Percentiles rank a stretch among this genome's conserved stretches.
These are phyloP conservation scores for Yarrowia sp. DNA, from an alignment of 805 yeast species.

Conservation along the genomic window DNA sequence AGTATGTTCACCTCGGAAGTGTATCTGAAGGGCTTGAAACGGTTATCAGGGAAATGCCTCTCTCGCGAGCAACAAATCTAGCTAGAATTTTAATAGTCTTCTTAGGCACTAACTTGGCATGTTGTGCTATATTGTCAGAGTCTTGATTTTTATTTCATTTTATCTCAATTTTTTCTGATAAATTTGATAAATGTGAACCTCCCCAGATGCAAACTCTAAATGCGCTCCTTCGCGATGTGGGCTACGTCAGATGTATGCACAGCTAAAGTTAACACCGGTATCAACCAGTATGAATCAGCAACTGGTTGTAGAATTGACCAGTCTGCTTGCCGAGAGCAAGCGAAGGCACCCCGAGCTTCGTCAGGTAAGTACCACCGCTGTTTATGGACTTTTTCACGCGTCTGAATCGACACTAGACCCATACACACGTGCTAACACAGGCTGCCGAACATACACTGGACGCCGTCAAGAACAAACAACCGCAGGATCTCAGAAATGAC, in stretches of 20 bases:
- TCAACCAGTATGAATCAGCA: slow-evolving; percentile 35
- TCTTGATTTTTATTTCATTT: too few species aligned
- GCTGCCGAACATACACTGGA: slow-evolving; percentile 21
- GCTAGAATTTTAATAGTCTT: too few species aligned
- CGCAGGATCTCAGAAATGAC: slow-evolving; percentile 43
- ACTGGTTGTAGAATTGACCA: slow-evolving; percentile 52
- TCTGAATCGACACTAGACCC: background rate
- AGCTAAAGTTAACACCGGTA: slow-evolving; percentile 18
- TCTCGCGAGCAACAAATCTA: too few species aligned
- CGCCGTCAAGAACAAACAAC: slow-evolving; percentile 5
- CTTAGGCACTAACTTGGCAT: too few species aligned
- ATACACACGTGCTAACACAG: slow-evolving; percentile 1
- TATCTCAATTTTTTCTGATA: background rate
- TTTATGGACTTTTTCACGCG: too few species aligned
- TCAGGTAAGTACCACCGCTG: slow-evolving; percentile 45
- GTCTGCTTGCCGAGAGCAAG: slow-evolving; percentile 65
- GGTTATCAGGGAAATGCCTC: too few species aligned
- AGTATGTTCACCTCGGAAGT: too few species aligned
- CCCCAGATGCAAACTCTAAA: background rate
- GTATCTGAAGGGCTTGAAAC: too few species aligned
- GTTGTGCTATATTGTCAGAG: too few species aligned
- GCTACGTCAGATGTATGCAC: slow-evolving; percentile 20
- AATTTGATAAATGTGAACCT: too few species aligned
- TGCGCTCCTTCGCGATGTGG: slow-evolving; percentile 2
- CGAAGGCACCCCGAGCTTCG: slow-evolving; percentile 69